Evolutionary conservation across 495 filamentous ascomycete species (phyloP).

Genomic region (Hyaloscypha variabilis): DNA sequence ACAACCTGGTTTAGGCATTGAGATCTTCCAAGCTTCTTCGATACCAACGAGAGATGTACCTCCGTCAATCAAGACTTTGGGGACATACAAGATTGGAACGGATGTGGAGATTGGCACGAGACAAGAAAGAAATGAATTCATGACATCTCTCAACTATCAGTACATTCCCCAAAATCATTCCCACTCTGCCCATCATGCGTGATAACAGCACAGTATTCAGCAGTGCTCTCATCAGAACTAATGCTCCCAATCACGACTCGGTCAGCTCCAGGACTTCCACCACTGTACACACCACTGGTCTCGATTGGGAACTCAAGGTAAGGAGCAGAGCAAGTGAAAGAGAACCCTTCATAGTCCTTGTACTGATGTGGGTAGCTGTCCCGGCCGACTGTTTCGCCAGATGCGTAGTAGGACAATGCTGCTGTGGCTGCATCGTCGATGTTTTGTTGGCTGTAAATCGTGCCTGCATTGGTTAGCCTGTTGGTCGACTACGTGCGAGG

Average conservation of each 20-base stretch:
- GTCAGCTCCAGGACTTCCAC: conserved; percentile 70
- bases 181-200: conserved; percentile 71
- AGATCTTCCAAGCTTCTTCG: too few species aligned
- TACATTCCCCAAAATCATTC: conserved; percentile 65
- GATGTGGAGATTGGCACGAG: too few species aligned
- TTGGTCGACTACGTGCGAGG: not conserved
- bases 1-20: too few species aligned
- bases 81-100: too few species aligned
- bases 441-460: conserved; percentile 40
- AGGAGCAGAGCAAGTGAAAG: conserved; percentile 55
- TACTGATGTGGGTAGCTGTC: conserved; percentile 71
- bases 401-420: conserved; percentile 50
- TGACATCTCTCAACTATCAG: not conserved
- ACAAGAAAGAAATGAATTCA: too few species aligned
- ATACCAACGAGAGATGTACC: too few species aligned
- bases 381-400: conserved; percentile 48
- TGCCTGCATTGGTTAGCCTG: conserved; percentile 35
- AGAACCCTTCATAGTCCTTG: conserved; percentile 75
- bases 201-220: conserved; percentile 57
- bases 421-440: conserved; percentile 52
- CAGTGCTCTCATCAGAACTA: conserved; percentile 30
- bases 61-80: too few species aligned
- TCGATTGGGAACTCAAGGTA: conserved; percentile 78
- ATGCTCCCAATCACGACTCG: conserved; percentile 66
- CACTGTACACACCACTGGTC: conserved; percentile 53